These are phyloP conservation scores for Mycosarcoma maydis DNA, from an alignment of 1,284 basidiomycete genomes.

Conservation along the genomic window DNA sequence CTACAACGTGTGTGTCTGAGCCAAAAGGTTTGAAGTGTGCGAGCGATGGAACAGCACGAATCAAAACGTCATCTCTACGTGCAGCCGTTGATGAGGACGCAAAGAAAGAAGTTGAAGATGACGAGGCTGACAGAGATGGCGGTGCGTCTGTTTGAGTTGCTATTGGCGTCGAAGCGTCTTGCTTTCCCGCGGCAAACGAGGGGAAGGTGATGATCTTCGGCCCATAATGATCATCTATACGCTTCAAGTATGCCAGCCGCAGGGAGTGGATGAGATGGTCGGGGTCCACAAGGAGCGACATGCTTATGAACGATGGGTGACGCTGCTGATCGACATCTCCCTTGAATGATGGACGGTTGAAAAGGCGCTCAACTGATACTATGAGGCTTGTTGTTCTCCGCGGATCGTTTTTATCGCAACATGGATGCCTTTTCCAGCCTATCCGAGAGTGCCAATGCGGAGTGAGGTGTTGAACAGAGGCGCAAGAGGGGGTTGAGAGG, in stretches of 20 bases:
- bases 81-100: slow-evolving; percentile 14
- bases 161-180: slow-evolving; percentile 1
- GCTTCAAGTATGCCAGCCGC: slow-evolving; percentile 54
- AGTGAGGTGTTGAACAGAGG: too few species aligned
- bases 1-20: slow-evolving; percentile 44
- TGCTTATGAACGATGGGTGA: background rate
- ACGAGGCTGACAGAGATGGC: slow-evolving; percentile 18
- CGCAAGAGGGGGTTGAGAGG: too few species aligned
- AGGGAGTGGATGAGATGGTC: slow-evolving; percentile 57
- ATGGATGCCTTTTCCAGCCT: too few species aligned
- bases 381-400: too few species aligned
- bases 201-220: slow-evolving; percentile 56
- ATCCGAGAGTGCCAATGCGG: too few species aligned
- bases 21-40: slow-evolving; percentile 15
- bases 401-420: too few species aligned
- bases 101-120: slow-evolving; percentile 21
- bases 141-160: background rate
- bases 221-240: slow-evolving; percentile 58
- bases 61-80: background rate
- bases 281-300: slow-evolving; percentile 51
- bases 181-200: slow-evolving; percentile 5
- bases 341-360: background rate
- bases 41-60: background rate
- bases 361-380: too few species aligned
- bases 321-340: background rate